Evolutionary conservation across 1,284 basidiomycete species (phyloP).

Genomic region (Leccinum pachyderme): DNA sequence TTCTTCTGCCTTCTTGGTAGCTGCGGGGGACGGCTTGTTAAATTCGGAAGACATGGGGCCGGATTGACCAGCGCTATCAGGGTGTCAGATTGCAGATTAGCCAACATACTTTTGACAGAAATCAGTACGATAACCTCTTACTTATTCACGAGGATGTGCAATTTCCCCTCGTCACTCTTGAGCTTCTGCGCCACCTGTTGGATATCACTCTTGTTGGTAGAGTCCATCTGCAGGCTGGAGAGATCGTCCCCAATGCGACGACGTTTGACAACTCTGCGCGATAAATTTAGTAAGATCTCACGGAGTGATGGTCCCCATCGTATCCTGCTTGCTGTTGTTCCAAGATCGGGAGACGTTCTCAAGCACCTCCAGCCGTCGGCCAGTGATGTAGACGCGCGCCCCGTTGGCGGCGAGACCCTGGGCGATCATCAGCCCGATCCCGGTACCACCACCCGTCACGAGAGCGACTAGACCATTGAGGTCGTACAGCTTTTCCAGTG

Average conservation of each 20-base stretch:
- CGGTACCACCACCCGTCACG: slow-evolving; percentile 79
- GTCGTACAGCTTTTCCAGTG: slow-evolving; percentile 48
- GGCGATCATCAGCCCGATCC: slow-evolving; percentile 76
- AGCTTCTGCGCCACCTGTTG: slow-evolving; percentile 47
- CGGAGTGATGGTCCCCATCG: slow-evolving; percentile 54
- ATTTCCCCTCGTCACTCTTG: slow-evolving; percentile 52
- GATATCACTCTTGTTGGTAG: slow-evolving; percentile 69
- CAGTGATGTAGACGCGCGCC: slow-evolving; percentile 80
- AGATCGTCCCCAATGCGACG: background rate
- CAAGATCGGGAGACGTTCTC: slow-evolving; percentile 51
- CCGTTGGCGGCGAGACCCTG: slow-evolving; percentile 73
- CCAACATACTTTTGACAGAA: background rate
- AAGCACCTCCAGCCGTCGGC: slow-evolving; percentile 62
- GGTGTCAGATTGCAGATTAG: background rate
- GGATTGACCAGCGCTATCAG: slow-evolving; percentile 62
- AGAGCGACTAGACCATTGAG: slow-evolving; percentile 64
- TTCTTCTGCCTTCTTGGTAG: slow-evolving; percentile 59
- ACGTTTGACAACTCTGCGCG: background rate
- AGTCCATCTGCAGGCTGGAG: slow-evolving; percentile 65
- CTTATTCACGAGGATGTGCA: slow-evolving; percentile 83
- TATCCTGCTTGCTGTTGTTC: slow-evolving; percentile 37
- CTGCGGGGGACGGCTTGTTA: slow-evolving; percentile 50
- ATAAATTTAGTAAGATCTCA: slow-evolving; percentile 34
- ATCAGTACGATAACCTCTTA: slow-evolving; percentile 31
- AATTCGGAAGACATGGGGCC: slow-evolving; percentile 64